Evolutionary conservation across 2,329 filamentous ascomycete genomes (phyloP), one percentile per base, ranked within the genome.

Genomic region (Xylaria sp.): DNA sequence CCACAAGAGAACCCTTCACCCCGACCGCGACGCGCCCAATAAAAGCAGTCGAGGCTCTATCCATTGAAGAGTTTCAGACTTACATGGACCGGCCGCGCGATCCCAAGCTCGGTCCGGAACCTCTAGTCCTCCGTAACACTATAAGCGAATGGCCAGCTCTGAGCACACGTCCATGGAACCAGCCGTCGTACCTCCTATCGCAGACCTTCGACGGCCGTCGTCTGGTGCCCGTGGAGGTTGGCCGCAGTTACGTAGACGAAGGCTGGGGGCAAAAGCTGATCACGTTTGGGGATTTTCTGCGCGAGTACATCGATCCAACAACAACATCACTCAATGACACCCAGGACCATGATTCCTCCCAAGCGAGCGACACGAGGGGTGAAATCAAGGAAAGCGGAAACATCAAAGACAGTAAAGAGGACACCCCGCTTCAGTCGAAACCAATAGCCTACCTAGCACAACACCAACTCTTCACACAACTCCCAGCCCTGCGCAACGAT

Each of bases 371-470:
- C 51, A 20, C 7, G 10, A 4, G 44, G 20, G 13, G 20, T 6
- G 44, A 48, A 23, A 7, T 10, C 31, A 51, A 60, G n/a, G 20
- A 17, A 26, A 36, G n/a, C 9, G 33, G 46, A 40, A 46, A 11
- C 23, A 26, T 15, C 2, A 48, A 33, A 13, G 31, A 6, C 36
- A 38, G 20, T 33, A 33, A 33, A 33, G 38, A 54, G 15, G 28
- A 26, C 13, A 44, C 38, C 10, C 26, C 36, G n/a, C 56, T n/a
- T 6, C 56, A n/a, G 13, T 20, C 53, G 6, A 64, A 53, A 10
- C 66, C 72, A n/a, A 89, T 86, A 11, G 93, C 90, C 13, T 99
- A 99, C 78, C 88, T 99, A 53, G 96, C 96, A 9, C 96, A 99
- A 77, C 93, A 98, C 80, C 89, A 95, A 73, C 87, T 99, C 42